Evolutionary conservation across 1,284 basidiomycete genomes (phyloP), one percentile per base, ranked within the genome.

Genomic region (Hemileia vastatrix): DNA sequence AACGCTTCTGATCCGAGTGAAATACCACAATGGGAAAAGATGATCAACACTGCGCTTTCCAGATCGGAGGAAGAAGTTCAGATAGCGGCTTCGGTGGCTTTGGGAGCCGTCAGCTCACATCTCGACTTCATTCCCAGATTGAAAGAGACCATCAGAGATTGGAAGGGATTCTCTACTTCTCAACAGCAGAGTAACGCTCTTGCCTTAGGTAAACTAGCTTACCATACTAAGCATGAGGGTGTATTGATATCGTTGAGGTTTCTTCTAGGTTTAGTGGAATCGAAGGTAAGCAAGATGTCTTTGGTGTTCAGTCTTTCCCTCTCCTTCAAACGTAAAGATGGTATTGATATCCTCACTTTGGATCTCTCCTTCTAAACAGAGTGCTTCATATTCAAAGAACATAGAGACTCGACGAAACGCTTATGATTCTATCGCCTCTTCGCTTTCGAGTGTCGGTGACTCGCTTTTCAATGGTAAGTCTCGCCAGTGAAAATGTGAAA

Each of bases 161-260:
- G 89, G 67, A 79, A 77, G 63, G 77, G 76, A 27, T 80, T 83
- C 40, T 77, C 79, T 13, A 77, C 84, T 24, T 73, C 79, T 1
- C 78, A 85, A 68, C 86, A 90, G 70, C 89, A 92, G 75, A 86
- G 86, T 70, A 79, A 90, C 47, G 84, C 87, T 4, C 81, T 84
- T 53, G 78, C 86, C n/a, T 78, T 97, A 9, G 88, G 91, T 4
- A 78, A 80, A 33, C 76, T 90, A 36, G 81, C 84, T 70, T 95
- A 90, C 72, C 75, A 78, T 47, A 73, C 77, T 4, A 79, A 83
- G 72, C 77, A 79, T 18, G 79, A 80, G 70, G 80, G 80, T 45
- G 78, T 88, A 33, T 68, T 77, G 6, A 73, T 79, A 63, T 84
- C 80, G 1, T 74, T 86, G 49, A 68, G 77, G 15, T 86, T 83